Conservation (phyloP, 768 basidiomycete genomes). For the Podaxis sp. region DNA sequence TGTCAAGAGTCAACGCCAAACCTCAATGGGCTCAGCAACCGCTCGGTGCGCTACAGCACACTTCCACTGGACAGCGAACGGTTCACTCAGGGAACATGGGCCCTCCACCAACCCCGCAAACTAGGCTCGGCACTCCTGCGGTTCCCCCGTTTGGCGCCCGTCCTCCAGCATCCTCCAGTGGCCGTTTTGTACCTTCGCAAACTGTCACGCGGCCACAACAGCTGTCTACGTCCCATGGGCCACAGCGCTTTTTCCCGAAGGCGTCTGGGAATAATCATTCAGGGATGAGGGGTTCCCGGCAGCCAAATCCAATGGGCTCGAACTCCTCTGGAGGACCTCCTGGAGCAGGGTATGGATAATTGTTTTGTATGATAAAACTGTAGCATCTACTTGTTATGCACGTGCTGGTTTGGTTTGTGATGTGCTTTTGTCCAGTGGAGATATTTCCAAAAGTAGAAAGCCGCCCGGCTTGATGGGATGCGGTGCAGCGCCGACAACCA, state of each 20-base stretch:
- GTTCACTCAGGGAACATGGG: constrained; percentile 41
- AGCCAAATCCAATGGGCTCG: background rate
- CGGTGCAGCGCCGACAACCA: constrained; percentile 4
- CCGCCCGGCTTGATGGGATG: constrained; percentile 2
- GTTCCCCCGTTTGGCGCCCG: background rate
- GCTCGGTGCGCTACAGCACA: constrained; percentile 11
- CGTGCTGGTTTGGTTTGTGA: background rate
- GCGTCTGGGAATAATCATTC: background rate
- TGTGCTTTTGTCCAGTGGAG: background rate
- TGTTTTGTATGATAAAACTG: background rate
- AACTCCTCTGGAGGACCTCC: background rate
- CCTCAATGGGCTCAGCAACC: constrained; percentile 9
- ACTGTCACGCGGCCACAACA: background rate
- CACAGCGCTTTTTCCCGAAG: constrained; percentile 10
- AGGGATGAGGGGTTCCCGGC: background rate
- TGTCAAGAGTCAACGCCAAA: constrained; percentile 16
- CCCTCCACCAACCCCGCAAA: constrained; percentile 53
- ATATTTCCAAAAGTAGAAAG: background rate
- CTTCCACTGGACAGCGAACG: constrained; percentile 18
- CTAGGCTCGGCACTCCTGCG: constrained; percentile 27
- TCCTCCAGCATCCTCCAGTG: background rate
- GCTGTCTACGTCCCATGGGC: constrained; percentile 8
- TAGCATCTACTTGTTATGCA: background rate
- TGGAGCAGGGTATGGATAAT: background rate
- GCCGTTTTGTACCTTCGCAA: constrained; percentile 18